Evolutionary conservation across 768 basidiomycete genomes (phyloP).

Genomic region (Tremella yokohamensis): DNA sequence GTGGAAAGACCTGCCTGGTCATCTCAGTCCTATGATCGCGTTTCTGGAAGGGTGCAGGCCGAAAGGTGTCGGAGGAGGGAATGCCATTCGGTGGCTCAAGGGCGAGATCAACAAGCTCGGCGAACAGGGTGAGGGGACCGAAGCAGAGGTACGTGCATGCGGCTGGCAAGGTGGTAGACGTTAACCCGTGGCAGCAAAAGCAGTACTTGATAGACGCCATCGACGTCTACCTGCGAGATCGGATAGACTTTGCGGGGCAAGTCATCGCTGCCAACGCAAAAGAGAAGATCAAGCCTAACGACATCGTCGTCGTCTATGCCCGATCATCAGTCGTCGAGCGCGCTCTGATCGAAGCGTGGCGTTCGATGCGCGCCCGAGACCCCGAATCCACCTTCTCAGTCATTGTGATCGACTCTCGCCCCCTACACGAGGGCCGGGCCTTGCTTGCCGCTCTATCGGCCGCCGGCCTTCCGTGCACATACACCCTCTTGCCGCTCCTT

Average conservation of each 20-base stretch:
- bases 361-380: constrained; percentile 37
- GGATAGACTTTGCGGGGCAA: constrained; percentile 86
- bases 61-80: constrained; percentile 50
- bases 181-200: constrained; percentile 65
- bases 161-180: not conserved
- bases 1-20: constrained; percentile 34
- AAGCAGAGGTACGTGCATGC: constrained; percentile 71
- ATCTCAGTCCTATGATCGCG: constrained; percentile 41
- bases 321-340: constrained; percentile 95
- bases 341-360: constrained; percentile 67
- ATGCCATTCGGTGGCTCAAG: constrained; percentile 64
- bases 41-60: constrained; percentile 43
- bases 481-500: constrained; percentile 77
- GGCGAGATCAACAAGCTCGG: constrained; percentile 88
- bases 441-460: constrained; percentile 67
- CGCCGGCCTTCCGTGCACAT: constrained; percentile 76
- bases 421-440: constrained; percentile 84
- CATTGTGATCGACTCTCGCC: constrained; percentile 89
- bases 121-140: constrained; percentile 63
- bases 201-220: constrained; percentile 76
- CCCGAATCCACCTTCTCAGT: constrained; percentile 79
- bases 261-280: constrained; percentile 85
- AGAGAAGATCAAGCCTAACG: constrained; percentile 90
- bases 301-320: constrained; percentile 88
- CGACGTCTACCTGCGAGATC: constrained; percentile 87